phyloP scores from a whole-genome alignment of 345 rosid species.

The Eucalyptus guilfoylei region DNA sequence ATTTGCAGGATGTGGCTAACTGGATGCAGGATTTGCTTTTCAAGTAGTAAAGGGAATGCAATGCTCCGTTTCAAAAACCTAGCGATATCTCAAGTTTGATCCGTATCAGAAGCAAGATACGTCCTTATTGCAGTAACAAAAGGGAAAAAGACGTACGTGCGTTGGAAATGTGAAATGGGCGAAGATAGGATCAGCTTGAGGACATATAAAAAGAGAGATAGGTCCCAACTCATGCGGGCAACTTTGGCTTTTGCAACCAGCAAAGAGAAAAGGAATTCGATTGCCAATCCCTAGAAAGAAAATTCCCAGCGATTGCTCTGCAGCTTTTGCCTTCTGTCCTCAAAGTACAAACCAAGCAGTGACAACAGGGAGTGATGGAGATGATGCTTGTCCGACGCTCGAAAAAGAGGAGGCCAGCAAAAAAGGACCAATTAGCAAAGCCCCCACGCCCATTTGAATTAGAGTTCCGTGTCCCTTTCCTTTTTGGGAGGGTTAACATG shows the following conservation, averaged over 20 bases:
- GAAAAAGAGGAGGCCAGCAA: background rate
- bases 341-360: background rate
- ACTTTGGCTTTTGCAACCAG: background rate
- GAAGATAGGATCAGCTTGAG: background rate
- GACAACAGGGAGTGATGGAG: background rate
- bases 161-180: background rate
- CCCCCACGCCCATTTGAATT: background rate
- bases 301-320: background rate
- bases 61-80: background rate
- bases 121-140: background rate
- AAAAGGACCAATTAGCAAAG: background rate
- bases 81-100: background rate
- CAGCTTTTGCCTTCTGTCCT: background rate
- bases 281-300: background rate
- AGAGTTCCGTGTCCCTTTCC: background rate
- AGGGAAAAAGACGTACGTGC: background rate
- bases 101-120: background rate
- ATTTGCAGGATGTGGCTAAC: background rate
- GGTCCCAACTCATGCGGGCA: background rate
- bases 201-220: background rate
- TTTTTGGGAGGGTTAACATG: background rate
- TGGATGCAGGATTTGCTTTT: background rate
- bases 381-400: background rate
- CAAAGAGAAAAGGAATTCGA: background rate
- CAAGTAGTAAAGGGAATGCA: background rate